Conservation (phyloP, 2,329 filamentous ascomycete species). For the Pestalotiopsis fici region DNA sequence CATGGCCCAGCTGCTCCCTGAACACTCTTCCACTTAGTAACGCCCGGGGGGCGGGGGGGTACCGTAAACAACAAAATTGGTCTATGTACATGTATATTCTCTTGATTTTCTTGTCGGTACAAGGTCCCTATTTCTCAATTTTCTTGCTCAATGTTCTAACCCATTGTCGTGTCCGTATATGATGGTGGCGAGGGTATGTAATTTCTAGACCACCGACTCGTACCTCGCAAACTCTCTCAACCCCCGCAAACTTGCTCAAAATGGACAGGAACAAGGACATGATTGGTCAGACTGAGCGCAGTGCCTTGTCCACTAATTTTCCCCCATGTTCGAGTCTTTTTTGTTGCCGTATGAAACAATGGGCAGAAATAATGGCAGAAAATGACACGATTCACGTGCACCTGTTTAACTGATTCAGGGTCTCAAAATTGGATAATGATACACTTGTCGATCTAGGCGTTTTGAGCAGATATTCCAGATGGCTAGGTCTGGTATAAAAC, state of each 20-base stretch:
- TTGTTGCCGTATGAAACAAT: not conserved
- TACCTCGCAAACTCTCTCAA: conserved; percentile 2
- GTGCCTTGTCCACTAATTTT: not conserved
- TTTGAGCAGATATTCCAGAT: not conserved
- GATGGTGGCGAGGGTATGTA: not conserved
- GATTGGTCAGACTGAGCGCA: not conserved
- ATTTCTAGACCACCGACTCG: not conserved
- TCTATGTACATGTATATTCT: too few species aligned
- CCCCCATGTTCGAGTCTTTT: not conserved
- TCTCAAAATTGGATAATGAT: not conserved
- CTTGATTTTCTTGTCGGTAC: too few species aligned
- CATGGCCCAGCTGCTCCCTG: too few species aligned
- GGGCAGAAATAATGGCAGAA: not conserved
- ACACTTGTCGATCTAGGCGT: not conserved
- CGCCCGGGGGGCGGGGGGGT: too few species aligned
- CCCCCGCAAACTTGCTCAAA: conserved; percentile 6
- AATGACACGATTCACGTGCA: not conserved
- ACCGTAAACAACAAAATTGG: too few species aligned
- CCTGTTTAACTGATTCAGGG: not conserved
- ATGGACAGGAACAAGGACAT: not conserved
- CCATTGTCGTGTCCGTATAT: not conserved
- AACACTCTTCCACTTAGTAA: too few species aligned
- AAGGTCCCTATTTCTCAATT: too few species aligned
- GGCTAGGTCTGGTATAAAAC: not conserved
- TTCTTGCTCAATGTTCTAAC: too few species aligned